A percentile compares a stretch with the other conserved stretches of the same genome.
Evolutionary conservation across 768 basidiomycete species (phyloP).

Genomic region (Dentipellis fragilis): DNA sequence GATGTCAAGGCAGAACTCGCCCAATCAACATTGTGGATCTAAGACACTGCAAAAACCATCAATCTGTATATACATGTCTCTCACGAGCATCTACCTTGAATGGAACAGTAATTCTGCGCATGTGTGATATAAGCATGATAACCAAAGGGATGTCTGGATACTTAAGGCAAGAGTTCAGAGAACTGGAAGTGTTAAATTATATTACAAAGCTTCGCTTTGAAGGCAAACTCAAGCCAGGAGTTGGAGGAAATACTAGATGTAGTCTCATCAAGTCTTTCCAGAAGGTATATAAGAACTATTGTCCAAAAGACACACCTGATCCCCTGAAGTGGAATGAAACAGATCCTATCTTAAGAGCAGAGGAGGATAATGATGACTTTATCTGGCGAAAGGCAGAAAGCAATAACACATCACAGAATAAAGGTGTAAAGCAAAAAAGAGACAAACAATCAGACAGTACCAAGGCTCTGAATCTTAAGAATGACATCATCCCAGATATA

Average conservation of each 20-base stretch:
- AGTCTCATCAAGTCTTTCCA: neutral
- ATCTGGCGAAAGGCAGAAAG: neutral
- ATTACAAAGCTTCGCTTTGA: slow-evolving; percentile 3
- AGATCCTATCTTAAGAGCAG: neutral
- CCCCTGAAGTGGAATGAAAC: neutral
- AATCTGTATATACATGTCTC: too few species aligned
- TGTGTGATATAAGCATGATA: slow-evolving; percentile 5
- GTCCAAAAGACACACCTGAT: slow-evolving; percentile 1
- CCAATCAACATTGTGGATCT: too few species aligned
- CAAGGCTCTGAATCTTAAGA: neutral
- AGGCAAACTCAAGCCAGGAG: neutral
- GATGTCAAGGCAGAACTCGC: slow-evolving; percentile 15
- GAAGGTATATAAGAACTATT: neutral
- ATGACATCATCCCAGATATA: neutral
- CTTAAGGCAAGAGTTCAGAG: slow-evolving; percentile 14
- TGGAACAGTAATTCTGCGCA: slow-evolving; percentile 13
- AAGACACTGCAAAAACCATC: too few species aligned
- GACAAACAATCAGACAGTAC: neutral
- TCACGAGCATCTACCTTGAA: slow-evolving; percentile 10
- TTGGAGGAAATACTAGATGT: neutral
- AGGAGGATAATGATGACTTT: neutral
- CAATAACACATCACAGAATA: neutral
- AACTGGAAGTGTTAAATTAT: slow-evolving; percentile 9
- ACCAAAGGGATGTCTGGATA: slow-evolving; percentile 6
- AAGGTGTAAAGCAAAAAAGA: neutral